Percentiles rank a stretch among this genome's conserved stretches.
These are phyloP conservation scores for Globisporangium sylvaticum DNA, from an alignment of 352 stramenopile species.

Conservation along the genomic window DNA sequence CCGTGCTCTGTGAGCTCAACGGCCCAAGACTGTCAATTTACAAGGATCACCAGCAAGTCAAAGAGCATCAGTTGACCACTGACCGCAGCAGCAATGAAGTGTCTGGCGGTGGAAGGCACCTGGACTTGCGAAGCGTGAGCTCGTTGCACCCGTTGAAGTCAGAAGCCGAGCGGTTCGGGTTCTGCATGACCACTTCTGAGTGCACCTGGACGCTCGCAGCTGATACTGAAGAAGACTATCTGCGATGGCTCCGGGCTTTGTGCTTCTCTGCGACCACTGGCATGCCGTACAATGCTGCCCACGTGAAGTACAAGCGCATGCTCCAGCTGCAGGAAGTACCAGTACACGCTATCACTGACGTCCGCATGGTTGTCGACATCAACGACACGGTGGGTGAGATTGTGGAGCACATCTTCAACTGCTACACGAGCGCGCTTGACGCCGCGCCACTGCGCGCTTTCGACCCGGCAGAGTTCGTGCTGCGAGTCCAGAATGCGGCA, in stretches of 20 bases:
- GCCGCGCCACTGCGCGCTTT: not conserved
- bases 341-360: not conserved
- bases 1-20: not conserved
- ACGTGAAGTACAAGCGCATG: not conserved
- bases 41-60: not conserved
- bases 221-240: not conserved
- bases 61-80: not conserved
- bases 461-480: not conserved
- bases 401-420: not conserved
- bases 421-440: not conserved
- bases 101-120: not conserved
- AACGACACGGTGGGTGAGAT: not conserved
- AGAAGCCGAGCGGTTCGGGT: not conserved
- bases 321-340: not conserved
- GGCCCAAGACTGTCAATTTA: not conserved
- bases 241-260: not conserved
- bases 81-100: not conserved
- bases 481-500: not conserved
- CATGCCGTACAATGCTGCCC: not conserved
- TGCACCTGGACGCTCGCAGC: not conserved
- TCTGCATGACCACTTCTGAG: not conserved
- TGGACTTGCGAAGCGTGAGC: not conserved
- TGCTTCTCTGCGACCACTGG: not conserved
- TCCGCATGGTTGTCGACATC: not conserved
- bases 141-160: not conserved